phyloP scores from a whole-genome alignment of 345 rosid genomes.

The Cardiospermum halicacabum region DNA sequence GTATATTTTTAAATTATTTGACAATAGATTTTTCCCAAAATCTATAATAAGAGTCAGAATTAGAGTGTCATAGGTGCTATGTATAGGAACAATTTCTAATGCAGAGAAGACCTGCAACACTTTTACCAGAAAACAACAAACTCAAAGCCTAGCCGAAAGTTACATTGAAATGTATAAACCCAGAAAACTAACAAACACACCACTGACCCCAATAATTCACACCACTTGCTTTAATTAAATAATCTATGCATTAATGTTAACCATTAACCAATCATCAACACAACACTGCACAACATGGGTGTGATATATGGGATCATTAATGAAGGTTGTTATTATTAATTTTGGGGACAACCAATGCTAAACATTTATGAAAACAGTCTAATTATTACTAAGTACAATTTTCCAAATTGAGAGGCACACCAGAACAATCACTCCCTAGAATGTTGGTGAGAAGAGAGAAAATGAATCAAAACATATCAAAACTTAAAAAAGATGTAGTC shows the following conservation, averaged over 20 bases:
- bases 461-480: slow-evolving; percentile 1
- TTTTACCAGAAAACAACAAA: background rate
- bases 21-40: background rate
- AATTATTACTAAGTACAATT: too few species aligned
- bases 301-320: background rate
- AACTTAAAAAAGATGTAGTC: background rate
- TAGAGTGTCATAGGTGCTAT: background rate
- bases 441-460: slow-evolving; percentile 14
- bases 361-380: too few species aligned
- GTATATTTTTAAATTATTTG: too few species aligned
- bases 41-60: slow-evolving; percentile 5
- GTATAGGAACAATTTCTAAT: slow-evolving; percentile 1
- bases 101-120: background rate
- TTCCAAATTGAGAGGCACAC: slow-evolving; percentile 11
- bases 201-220: slow-evolving; percentile 8
- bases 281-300: background rate
- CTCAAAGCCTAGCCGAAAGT: background rate
- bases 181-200: slow-evolving; percentile 5
- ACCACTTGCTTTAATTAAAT: background rate
- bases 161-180: background rate
- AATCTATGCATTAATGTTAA: background rate
- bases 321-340: background rate
- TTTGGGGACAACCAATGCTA: background rate
- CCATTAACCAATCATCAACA: background rate
- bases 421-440: slow-evolving; percentile 5